A percentile compares a stretch with the other conserved stretches of the same genome.
phyloP scores from a whole-genome alignment of 768 basidiomycete species.

The Mrakia gelida region DNA sequence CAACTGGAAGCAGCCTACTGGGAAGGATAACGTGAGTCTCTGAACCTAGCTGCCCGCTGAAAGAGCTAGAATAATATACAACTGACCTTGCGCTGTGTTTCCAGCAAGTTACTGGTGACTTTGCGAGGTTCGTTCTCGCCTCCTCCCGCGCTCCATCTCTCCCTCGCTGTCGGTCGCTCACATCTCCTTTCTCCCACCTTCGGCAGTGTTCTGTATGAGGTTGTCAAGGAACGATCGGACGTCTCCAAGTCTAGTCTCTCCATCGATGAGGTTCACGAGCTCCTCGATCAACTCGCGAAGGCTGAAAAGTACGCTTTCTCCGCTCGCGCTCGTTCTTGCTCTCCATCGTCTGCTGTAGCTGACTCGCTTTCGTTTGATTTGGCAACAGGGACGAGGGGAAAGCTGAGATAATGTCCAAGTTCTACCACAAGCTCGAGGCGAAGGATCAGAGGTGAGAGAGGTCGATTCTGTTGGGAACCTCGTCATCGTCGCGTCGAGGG shows the following conservation, averaged over 20 bases:
- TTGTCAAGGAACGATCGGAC: conserved; percentile 70
- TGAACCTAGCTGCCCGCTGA: no score
- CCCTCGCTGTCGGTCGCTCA: no score
- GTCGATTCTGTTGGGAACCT: neutral
- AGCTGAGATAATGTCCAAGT: neutral
- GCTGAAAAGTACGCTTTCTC: neutral
- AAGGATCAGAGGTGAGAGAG: conserved; percentile 64
- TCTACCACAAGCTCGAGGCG: conserved; percentile 57
- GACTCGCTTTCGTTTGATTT: neutral
- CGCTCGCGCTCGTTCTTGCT: neutral
- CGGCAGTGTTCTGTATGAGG: conserved; percentile 69
- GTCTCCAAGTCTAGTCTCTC: conserved; percentile 63
- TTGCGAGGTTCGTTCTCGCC: conserved; percentile 52
- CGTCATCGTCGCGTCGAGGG: neutral
- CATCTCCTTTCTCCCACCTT: neutral
- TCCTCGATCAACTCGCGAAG: conserved; percentile 72
- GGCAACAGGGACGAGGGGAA: neutral
- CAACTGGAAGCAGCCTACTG: conserved; percentile 65
- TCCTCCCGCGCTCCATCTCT: neutral
- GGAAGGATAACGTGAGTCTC: neutral
- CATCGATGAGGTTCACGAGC: conserved; percentile 75
- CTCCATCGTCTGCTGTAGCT: neutral
- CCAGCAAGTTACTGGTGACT: conserved; percentile 60
- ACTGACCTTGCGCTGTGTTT: neutral
- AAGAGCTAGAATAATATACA: no score